Evolutionary conservation across 139 green algal species (phyloP).

Genomic region (Tetradesmus obliquus): DNA sequence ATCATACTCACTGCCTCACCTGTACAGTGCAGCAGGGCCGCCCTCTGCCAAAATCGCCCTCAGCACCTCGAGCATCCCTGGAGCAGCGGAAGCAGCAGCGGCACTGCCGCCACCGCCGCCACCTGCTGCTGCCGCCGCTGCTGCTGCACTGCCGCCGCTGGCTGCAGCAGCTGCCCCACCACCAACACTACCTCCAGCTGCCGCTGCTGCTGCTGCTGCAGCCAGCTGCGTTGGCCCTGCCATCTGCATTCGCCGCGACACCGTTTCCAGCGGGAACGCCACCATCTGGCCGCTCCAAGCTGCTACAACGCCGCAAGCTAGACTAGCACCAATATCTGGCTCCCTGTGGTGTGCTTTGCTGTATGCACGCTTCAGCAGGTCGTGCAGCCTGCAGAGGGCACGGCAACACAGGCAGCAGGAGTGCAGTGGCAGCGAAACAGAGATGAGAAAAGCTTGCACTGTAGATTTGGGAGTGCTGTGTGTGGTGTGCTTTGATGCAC

Average conservation of each 20-base stretch:
- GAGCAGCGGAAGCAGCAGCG: neutral
- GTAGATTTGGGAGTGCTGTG: constrained; percentile 47
- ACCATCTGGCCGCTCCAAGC: constrained; percentile 79
- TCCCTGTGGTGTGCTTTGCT: constrained; percentile 41
- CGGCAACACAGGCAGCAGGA: neutral
- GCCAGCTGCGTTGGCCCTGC: neutral
- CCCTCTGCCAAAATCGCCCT: constrained; percentile 53
- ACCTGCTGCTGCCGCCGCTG: constrained; percentile 8
- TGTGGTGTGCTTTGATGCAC: constrained; percentile 29
- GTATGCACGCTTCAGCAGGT: constrained; percentile 79
- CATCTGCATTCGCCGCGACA: constrained; percentile 78
- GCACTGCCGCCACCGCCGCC: neutral
- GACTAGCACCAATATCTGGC: constrained; percentile 58
- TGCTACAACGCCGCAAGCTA: constrained; percentile 65
- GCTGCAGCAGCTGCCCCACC: neutral
- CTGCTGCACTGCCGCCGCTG: neutral
- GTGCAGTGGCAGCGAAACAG: neutral
- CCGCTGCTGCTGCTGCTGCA: constrained; percentile 7
- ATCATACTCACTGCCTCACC: constrained; percentile 4
- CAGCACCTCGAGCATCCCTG: constrained; percentile 26
- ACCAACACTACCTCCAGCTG: neutral
- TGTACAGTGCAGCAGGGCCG: constrained; percentile 58
- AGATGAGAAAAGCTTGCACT: neutral
- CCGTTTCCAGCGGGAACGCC: constrained; percentile 83
- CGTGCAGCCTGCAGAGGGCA: constrained; percentile 64